Percentiles rank a stretch among this genome's conserved stretches.
Evolutionary conservation across 768 basidiomycete genomes (phyloP).

Genomic region (Neoboletus magnificus): DNA sequence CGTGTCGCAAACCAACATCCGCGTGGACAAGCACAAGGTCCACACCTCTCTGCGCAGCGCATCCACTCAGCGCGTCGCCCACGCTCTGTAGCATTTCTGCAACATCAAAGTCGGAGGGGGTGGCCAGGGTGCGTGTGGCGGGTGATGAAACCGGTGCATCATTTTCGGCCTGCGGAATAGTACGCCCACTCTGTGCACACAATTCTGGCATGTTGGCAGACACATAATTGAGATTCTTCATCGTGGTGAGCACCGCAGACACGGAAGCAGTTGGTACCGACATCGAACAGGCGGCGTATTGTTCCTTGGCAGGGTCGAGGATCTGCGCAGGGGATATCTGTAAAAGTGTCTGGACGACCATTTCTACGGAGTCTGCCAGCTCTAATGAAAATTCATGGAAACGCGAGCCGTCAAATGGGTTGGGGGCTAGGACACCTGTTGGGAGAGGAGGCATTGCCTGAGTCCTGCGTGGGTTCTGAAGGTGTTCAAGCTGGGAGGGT

Average conservation of each 20-base stretch:
- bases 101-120: constrained; percentile 76
- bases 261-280: constrained; percentile 85
- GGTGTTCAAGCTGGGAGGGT: constrained; percentile 72
- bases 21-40: constrained; percentile 90
- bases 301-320: constrained; percentile 90
- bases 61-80: constrained; percentile 82
- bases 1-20: constrained; percentile 83
- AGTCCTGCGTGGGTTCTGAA: constrained; percentile 63
- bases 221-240: constrained; percentile 93
- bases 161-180: constrained; percentile 14
- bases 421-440: constrained; percentile 18
- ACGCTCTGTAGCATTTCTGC: constrained; percentile 88
- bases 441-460: constrained; percentile 5
- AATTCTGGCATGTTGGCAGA: constrained; percentile 72
- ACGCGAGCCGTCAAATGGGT: constrained; percentile 28
- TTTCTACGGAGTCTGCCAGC: constrained; percentile 87
- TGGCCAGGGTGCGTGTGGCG: constrained; percentile 14
- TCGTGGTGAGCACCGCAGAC: constrained; percentile 83
- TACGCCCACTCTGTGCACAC: constrained; percentile 17
- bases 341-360: constrained; percentile 86
- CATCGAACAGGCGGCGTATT: constrained; percentile 84
- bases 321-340: constrained; percentile 89
- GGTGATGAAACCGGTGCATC: constrained; percentile 19
- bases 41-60: constrained; percentile 78
- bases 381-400: constrained; percentile 77